These are phyloP conservation scores for Colletotrichum melonis DNA, from an alignment of 2,329 filamentous ascomycete genomes.

Conservation along the genomic window DNA sequence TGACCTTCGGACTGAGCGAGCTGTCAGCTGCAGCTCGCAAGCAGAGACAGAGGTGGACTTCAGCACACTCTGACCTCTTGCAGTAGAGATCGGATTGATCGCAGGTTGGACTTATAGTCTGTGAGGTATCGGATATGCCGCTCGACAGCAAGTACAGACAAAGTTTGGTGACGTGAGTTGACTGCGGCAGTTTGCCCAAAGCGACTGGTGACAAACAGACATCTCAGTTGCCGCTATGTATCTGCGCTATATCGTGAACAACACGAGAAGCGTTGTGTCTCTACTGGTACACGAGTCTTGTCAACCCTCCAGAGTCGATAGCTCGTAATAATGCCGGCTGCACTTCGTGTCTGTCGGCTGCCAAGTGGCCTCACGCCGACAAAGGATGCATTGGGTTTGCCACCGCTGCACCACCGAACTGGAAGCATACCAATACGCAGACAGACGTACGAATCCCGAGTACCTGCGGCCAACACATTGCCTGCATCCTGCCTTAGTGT, in stretches of 20 bases:
- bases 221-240: not conserved
- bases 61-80: not conserved
- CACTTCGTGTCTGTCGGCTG: not conserved
- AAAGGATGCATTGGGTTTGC: constrained; percentile 1
- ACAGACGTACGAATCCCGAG: not conserved
- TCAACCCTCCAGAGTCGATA: not conserved
- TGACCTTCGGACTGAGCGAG: constrained; percentile 1
- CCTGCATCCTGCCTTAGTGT: not conserved
- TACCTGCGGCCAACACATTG: too few species aligned
- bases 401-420: not conserved
- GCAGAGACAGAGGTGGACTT: not conserved
- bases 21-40: constrained; percentile 9
- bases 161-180: not conserved
- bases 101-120: not conserved
- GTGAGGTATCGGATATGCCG: not conserved
- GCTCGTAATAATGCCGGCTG: not conserved
- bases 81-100: not conserved
- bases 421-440: not conserved
- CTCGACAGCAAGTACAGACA: not conserved
- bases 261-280: not conserved
- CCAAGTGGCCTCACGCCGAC: not conserved
- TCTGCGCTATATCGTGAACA: not conserved
- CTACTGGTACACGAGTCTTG: not conserved
- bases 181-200: not conserved
- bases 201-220: not conserved